Percentiles rank a stretch among this genome's conserved stretches.
Conservation (phyloP, 306 rosid species). For the Cyclanthera cordifolia region DNA sequence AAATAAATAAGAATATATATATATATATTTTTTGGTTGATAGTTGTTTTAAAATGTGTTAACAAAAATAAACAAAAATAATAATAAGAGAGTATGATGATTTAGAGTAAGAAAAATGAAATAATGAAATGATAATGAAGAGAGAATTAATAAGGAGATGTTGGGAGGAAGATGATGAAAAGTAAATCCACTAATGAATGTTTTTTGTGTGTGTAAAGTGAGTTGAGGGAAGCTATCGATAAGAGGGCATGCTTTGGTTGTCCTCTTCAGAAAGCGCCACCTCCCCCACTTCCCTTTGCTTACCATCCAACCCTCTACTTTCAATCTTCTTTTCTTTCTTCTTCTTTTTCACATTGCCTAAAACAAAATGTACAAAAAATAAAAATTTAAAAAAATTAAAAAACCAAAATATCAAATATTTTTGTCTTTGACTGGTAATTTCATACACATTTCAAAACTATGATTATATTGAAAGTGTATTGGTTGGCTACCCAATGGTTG, state of each 20-base stretch:
- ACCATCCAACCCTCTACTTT: not conserved
- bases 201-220: not conserved
- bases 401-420: too few relatives aligned
- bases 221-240: not conserved
- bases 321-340: not conserved
- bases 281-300: not conserved
- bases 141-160: not conserved
- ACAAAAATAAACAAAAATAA: too few relatives aligned
- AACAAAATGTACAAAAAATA: not conserved
- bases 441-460: too few relatives aligned
- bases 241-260: not conserved
- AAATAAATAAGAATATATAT: too few relatives aligned
- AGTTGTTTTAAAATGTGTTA: too few relatives aligned
- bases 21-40: too few relatives aligned
- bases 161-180: conserved; percentile 3
- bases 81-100: too few relatives aligned
- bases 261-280: not conserved
- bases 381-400: too few relatives aligned
- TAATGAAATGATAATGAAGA: not conserved
- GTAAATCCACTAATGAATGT: conserved; percentile 7
- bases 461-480: too few relatives aligned
- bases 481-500: too few relatives aligned
- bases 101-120: not conserved
- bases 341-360: not conserved
- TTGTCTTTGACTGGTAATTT: too few relatives aligned